These are phyloP conservation scores for Boletales sp. DNA, from an alignment of 768 basidiomycete genomes.

Conservation along the genomic window DNA sequence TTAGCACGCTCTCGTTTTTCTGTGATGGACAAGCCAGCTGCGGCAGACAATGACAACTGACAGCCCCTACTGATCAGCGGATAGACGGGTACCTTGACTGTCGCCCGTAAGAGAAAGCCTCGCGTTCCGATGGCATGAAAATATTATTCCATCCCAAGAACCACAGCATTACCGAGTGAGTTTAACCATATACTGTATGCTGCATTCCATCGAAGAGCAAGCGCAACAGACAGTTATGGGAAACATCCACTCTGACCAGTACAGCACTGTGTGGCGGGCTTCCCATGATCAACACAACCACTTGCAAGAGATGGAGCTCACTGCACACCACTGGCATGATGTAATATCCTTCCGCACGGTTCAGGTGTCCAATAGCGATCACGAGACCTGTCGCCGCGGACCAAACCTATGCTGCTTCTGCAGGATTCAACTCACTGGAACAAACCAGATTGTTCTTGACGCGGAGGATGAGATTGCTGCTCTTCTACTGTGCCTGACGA, in stretches of 20 bases:
- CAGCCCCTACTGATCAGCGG: slow-evolving; percentile 55
- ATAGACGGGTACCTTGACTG: slow-evolving; percentile 58
- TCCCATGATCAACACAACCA: background rate
- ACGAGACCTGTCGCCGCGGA: slow-evolving; percentile 14
- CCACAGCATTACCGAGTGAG: slow-evolving; percentile 59
- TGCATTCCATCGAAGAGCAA: slow-evolving; percentile 15
- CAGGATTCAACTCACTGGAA: slow-evolving; percentile 43
- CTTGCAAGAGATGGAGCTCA: slow-evolving; percentile 29
- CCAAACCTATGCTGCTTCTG: slow-evolving; percentile 51
- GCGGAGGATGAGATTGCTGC: too few relatives aligned
- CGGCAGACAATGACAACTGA: too few relatives aligned
- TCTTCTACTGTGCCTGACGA: too few relatives aligned
- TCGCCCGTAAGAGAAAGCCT: background rate
- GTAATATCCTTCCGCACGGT: slow-evolving; percentile 46
- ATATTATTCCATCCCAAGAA: slow-evolving; percentile 64
- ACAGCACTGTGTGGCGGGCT: slow-evolving; percentile 39
- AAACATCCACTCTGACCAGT: slow-evolving; percentile 36
- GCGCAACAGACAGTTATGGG: too few relatives aligned
- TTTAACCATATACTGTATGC: slow-evolving; percentile 82
- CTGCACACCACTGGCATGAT: slow-evolving; percentile 71
- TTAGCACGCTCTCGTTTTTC: too few relatives aligned
- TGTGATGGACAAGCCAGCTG: too few relatives aligned
- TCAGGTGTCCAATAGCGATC: background rate
- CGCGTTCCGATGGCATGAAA: background rate
- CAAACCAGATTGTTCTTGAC: slow-evolving; percentile 28